Conservation (phyloP, 768 basidiomycete species). For the Crucibulum laeve region DNA sequence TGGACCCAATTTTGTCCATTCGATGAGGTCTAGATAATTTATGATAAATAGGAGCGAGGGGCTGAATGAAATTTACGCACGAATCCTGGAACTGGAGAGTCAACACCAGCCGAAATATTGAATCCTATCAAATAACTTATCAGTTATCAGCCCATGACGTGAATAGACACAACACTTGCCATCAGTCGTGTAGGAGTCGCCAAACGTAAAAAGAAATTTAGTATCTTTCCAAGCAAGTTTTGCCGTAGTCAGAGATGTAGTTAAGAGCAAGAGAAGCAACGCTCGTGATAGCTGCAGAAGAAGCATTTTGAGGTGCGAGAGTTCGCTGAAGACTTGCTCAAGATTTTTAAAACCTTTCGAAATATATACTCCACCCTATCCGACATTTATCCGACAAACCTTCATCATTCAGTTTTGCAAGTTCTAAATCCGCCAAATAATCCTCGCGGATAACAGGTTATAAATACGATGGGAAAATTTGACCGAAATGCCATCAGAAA, state of each 20-base stretch:
- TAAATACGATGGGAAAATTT: neutral
- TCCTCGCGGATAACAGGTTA: neutral
- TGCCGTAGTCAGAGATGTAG: conserved; percentile 11
- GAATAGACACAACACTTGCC: conserved; percentile 14
- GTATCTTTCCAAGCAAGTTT: conserved; percentile 48
- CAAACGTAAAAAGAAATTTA: conserved; percentile 55
- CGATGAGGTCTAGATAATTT: conserved; percentile 40
- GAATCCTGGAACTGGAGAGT: conserved; percentile 46
- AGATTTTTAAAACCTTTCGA: no score
- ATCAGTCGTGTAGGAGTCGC: conserved; percentile 59
- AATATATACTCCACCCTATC: neutral
- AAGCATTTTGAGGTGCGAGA: no score
- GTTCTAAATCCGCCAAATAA: neutral
- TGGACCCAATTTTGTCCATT: conserved; percentile 65
- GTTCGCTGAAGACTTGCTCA: no score
- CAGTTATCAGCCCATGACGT: neutral
- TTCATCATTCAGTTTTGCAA: neutral
- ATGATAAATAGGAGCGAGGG: neutral
- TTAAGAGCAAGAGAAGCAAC: conserved; percentile 4
- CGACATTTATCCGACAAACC: neutral
- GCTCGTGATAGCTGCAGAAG: neutral
- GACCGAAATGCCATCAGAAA: neutral
- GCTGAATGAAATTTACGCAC: conserved; percentile 25
- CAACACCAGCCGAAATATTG: conserved; percentile 52
- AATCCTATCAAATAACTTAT: conserved; percentile 36